Conservation (phyloP, 2,329 filamentous ascomycete species). For the Ophiostoma himal-ulmi region DNA sequence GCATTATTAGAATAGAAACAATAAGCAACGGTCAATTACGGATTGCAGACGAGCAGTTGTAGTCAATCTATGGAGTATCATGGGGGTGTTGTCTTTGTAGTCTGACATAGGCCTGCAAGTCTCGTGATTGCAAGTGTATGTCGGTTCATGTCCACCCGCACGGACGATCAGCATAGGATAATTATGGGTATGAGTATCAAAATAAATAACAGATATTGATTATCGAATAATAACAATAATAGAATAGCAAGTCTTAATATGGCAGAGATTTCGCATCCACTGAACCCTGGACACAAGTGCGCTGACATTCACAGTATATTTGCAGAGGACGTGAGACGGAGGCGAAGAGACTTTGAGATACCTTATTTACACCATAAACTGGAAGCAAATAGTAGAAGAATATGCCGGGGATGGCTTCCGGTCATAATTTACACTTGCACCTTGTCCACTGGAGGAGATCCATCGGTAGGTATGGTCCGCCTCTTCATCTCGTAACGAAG, state of each 20-base stretch:
- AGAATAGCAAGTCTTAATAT: too few species aligned
- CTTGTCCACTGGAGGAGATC: background rate
- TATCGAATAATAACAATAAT: background rate
- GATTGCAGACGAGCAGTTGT: background rate
- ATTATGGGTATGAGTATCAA: background rate
- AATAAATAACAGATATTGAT: background rate
- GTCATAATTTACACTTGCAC: background rate
- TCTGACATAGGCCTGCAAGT: background rate
- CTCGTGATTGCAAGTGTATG: conserved; percentile 4
- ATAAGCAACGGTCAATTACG: background rate
- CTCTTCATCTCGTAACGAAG: conserved; percentile 4
- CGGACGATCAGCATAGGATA: conserved; percentile 2
- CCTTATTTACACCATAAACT: background rate
- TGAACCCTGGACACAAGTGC: background rate
- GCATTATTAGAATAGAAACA: background rate
- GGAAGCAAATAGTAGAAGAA: background rate
- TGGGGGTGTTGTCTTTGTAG: background rate
- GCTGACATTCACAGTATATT: background rate
- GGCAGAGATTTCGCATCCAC: conserved; percentile 8
- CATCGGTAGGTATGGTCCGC: conserved; percentile 3
- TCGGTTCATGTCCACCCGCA: conserved; percentile 1
- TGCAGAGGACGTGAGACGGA: background rate
- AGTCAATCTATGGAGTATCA: background rate
- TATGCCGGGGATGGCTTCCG: background rate
- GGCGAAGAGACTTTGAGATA: background rate